Conservation (phyloP, 2,329 filamentous ascomycete genomes). For the Diaporthe helianthi region DNA sequence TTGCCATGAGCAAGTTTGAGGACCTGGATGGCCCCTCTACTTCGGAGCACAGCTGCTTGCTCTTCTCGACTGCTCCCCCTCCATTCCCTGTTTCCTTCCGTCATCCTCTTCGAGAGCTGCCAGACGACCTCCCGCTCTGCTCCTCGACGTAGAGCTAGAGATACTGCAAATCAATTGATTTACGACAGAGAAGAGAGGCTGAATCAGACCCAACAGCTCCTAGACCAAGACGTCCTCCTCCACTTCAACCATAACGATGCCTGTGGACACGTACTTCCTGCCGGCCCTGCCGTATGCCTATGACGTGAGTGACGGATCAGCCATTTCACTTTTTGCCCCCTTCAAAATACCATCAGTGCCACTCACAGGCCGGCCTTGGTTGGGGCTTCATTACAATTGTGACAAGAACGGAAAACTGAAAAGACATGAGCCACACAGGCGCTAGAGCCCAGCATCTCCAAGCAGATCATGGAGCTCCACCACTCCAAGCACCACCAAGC, state of each 20-base stretch:
- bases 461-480: conserved; percentile 96
- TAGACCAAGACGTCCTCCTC: neutral
- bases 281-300: conserved; percentile 44
- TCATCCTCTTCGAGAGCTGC: neutral
- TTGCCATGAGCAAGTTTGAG: neutral
- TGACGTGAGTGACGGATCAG: conserved; percentile 38
- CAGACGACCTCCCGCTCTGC: neutral
- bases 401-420: conserved; percentile 38
- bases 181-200: neutral
- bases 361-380: no score
- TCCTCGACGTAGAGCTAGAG: neutral
- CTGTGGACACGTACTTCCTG: conserved; percentile 44
- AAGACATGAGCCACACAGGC: conserved; percentile 35
- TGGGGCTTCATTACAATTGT: neutral
- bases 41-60: neutral
- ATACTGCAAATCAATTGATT: no score
- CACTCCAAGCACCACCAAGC: conserved; percentile 94
- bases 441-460: conserved; percentile 75
- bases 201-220: neutral
- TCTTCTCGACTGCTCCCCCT: neutral
- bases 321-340: no score
- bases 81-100: neutral
- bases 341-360: neutral
- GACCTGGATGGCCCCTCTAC: neutral
- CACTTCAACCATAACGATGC: conserved; percentile 29